Evolutionary conservation across 2,329 filamentous ascomycete species (phyloP).

Genomic region (Cladosporium austrohemisphaericum): DNA sequence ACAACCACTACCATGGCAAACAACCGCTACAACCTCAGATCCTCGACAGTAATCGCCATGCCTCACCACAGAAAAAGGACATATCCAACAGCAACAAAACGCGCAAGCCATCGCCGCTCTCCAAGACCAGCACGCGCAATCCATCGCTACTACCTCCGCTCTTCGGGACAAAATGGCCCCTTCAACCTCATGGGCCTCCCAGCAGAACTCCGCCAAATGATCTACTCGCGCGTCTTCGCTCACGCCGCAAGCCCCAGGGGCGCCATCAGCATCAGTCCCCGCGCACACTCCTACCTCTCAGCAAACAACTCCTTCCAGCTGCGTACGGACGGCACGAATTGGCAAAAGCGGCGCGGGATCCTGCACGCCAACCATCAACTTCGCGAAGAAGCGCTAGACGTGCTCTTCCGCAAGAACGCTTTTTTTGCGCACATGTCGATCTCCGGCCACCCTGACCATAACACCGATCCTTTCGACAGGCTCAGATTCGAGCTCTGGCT

Average conservation of each 20-base stretch:
- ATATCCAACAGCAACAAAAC: background rate
- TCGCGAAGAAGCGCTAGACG: constrained; percentile 1
- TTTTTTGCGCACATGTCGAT: background rate
- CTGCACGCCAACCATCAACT: background rate
- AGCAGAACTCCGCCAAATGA: background rate
- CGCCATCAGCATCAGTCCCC: constrained; percentile 5
- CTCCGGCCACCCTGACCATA: background rate
- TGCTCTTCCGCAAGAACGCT: background rate
- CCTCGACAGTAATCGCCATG: background rate
- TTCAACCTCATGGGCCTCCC: background rate
- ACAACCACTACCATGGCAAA: background rate
- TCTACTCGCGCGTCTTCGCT: constrained; percentile 1
- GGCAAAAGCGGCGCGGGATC: background rate
- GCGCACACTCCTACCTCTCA: background rate
- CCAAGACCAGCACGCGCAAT: background rate
- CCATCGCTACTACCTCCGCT: too few species aligned
- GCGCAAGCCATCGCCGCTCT: background rate
- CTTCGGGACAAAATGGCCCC: too few species aligned
- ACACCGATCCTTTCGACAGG: background rate
- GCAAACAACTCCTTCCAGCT: background rate
- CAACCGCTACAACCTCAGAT: background rate
- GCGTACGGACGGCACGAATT: too few species aligned
- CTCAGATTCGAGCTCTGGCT: background rate
- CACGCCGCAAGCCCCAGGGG: background rate
- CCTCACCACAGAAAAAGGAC: background rate